Evolutionary conservation across 202 grass and related monocot species (phyloP), one percentile per base, ranked within the genome.

Genomic region (Carex sylvatica): DNA sequence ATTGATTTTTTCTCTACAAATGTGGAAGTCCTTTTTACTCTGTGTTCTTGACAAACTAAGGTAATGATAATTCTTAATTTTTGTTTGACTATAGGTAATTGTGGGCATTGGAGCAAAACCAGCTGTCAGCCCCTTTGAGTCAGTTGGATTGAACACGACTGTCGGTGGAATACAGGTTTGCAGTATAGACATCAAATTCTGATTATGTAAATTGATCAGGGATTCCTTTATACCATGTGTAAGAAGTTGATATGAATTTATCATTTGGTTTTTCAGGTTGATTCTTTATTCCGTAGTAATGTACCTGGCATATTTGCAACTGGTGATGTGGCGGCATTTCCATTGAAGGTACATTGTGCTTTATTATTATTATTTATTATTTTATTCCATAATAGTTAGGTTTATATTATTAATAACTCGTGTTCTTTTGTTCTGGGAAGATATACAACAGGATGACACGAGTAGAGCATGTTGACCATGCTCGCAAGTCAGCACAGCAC

Each of bases 391-490:
- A 15, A 42, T 65, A 59, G 33, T 51, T 67, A 65, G 54, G 11
- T 30, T 85, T 26, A 61, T 36, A 75, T 65, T 58, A 65, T 78
- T 60, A 76, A 52, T 55, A 58, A 76, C 14, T 78, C 20, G 20
- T 10, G 5, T 80, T 80, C 16, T 52, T 19, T 64, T 82, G 16
- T 67, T 82, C 42, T 69, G 10, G 42, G 18, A 82, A 97, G 94
- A 97, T 97, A 74, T 97, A 97, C 49, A 36, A 94, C 70, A 90
- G 95, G 84, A 72, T 81, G 65, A 69, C 95, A 77, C 78, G 95
- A 90, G 90, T 97, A 47, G 95, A 97, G 87, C 95, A 97, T 84
- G 95, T 97, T 70, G 95, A 97, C 86, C 92, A 97, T 92, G 95
- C 95, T 86, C 84, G 95, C 38, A 97, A 97, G 76, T 97, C 95